Conservation (phyloP, 2,329 filamentous ascomycete species). For the Cladosporium sp. region DNA sequence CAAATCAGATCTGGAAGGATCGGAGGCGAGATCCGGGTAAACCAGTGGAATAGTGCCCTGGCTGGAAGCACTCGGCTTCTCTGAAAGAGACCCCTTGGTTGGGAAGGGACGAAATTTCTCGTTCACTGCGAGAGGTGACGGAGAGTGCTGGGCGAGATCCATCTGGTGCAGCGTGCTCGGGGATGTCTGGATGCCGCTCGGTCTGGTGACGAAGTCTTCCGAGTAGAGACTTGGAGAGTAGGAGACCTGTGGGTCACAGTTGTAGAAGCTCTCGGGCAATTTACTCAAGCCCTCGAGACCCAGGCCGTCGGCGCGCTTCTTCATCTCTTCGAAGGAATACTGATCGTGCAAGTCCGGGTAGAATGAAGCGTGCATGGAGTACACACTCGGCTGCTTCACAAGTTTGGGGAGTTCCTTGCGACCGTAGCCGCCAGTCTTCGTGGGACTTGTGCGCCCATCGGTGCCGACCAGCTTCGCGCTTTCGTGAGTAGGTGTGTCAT, state of each 20-base stretch:
- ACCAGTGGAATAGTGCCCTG: slow-evolving; percentile 24
- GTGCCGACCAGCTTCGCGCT: slow-evolving; percentile 25
- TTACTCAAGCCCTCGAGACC: slow-evolving; percentile 35
- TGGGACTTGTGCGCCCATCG: slow-evolving; percentile 28
- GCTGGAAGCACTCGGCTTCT: slow-evolving; percentile 23
- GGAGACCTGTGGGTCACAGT: slow-evolving; percentile 18
- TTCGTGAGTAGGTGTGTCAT: slow-evolving; percentile 11
- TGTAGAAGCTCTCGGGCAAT: slow-evolving; percentile 29
- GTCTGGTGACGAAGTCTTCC: background rate
- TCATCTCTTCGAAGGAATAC: slow-evolving; percentile 32
- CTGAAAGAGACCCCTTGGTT: background rate
- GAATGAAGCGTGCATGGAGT: slow-evolving; percentile 36
- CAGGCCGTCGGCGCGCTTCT: slow-evolving; percentile 32
- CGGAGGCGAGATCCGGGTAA: slow-evolving; percentile 30
- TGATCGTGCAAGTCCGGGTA: slow-evolving; percentile 31
- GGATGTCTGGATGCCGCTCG: background rate
- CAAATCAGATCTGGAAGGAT: slow-evolving; percentile 23
- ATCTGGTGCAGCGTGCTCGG: background rate
- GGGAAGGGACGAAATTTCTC: background rate
- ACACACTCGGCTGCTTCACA: slow-evolving; percentile 35
- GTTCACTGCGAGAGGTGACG: background rate
- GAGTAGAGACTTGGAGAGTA: slow-evolving; percentile 38
- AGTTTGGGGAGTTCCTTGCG: slow-evolving; percentile 28
- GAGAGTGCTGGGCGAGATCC: background rate
- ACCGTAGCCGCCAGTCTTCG: slow-evolving; percentile 32